phyloP scores from a whole-genome alignment of 139 green algal genomes.

The Desmodesmus armatus region DNA sequence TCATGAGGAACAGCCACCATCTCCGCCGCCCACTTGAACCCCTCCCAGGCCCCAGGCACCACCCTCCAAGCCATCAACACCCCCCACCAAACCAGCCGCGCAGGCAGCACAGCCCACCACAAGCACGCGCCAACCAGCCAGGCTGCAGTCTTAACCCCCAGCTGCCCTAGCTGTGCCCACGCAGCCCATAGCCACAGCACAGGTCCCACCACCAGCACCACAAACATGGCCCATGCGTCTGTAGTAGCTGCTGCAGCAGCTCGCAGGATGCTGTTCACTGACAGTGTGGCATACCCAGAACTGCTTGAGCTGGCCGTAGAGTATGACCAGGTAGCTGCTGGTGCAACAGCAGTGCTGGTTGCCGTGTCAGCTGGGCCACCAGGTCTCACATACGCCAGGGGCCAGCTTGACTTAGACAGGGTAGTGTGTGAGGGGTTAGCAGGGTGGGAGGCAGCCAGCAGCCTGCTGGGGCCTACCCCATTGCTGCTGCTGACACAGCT shows the following conservation, averaged over 20 bases:
- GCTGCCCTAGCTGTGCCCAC: background rate
- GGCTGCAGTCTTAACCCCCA: conserved; percentile 8
- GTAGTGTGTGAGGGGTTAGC: no score
- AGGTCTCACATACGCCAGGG: no score
- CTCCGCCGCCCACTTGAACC: no score
- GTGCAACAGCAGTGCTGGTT: background rate
- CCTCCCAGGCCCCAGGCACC: background rate
- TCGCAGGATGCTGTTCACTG: no score
- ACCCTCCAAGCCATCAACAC: background rate
- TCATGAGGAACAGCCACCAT: no score
- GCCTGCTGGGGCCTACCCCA: background rate
- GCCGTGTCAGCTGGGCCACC: no score
- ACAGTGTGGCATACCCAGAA: background rate
- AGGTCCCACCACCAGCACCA: background rate
- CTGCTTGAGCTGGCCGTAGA: background rate
- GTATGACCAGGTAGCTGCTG: background rate
- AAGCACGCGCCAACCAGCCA: conserved; percentile 32
- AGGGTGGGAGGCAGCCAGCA: no score
- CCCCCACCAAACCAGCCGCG: background rate
- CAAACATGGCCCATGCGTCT: background rate
- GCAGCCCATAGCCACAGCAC: conserved; percentile 14
- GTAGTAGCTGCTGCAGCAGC: background rate
- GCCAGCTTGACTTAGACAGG: background rate
- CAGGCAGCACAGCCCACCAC: conserved; percentile 45
- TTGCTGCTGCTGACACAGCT: background rate